These are phyloP conservation scores for Cryptosporidium meleagridis DNA, from an alignment of 169 alveolate species.

Conservation along the genomic window DNA sequence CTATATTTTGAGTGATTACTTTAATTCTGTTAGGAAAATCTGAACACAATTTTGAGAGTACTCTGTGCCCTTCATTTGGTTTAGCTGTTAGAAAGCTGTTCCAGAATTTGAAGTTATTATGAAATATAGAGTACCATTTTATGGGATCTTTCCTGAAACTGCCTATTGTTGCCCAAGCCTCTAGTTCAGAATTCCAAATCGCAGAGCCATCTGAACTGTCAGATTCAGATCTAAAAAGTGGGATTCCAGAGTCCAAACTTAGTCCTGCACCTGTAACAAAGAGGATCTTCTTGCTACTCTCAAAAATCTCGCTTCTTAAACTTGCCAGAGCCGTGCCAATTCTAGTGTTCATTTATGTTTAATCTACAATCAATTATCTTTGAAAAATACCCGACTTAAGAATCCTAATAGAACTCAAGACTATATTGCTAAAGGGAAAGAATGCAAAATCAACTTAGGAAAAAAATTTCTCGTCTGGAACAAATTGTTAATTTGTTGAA, in stretches of 20 bases:
- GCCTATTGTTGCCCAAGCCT: slow-evolving; percentile 58
- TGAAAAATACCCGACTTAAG: not conserved
- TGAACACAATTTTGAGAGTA: slow-evolving; percentile 28
- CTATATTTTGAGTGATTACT: slow-evolving; percentile 70
- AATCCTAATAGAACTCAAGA: not conserved
- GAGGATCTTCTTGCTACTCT: slow-evolving; percentile 32
- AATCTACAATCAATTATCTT: not conserved
- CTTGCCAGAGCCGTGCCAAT: not conserved
- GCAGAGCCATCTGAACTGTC: slow-evolving; percentile 11
- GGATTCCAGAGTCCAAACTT: slow-evolving; percentile 68
- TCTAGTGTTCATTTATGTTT: slow-evolving; percentile 43
- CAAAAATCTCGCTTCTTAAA: slow-evolving; percentile 12
- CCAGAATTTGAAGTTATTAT: slow-evolving; percentile 7
- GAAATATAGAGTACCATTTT: slow-evolving; percentile 54
- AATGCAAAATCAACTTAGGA: not conserved
- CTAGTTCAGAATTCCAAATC: slow-evolving; percentile 51
- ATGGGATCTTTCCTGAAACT: slow-evolving; percentile 28
- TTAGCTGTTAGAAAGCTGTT: slow-evolving; percentile 35
- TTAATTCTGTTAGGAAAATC: slow-evolving; percentile 24
- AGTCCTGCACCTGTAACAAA: slow-evolving; percentile 71
- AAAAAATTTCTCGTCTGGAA: not conserved
- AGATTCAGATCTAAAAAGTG: slow-evolving; percentile 47
- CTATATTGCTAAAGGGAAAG: not conserved
- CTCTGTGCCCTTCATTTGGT: slow-evolving; percentile 61
- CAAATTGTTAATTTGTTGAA: slow-evolving; percentile 8